Evolutionary conservation across 2,329 filamentous ascomycete species (phyloP).

Genomic region (Nothopassalora personata): DNA sequence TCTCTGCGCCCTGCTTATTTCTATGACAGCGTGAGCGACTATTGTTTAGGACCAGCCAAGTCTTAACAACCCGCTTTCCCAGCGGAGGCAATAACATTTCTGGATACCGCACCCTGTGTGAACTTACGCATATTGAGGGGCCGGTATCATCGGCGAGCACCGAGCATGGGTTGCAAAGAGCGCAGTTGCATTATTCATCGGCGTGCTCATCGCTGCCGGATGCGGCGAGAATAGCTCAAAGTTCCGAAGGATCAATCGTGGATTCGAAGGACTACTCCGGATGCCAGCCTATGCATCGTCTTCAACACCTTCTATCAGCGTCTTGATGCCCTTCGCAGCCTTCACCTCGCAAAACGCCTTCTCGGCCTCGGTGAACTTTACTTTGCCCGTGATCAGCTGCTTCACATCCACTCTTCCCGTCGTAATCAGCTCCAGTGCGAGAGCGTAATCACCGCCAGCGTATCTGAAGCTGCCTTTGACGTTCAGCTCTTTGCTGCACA

Average conservation of each 20-base stretch:
- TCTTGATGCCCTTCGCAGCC: conserved; percentile 71
- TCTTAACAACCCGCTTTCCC: too few relatives aligned
- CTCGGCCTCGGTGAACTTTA: conserved; percentile 77
- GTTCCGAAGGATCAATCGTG: not conserved
- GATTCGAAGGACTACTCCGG: not conserved
- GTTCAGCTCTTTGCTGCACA: conserved; percentile 85
- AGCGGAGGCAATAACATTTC: too few relatives aligned
- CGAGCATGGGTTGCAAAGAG: too few relatives aligned
- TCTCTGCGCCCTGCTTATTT: too few relatives aligned
- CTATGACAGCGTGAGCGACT: too few relatives aligned
- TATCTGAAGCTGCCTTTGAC: conserved; percentile 87
- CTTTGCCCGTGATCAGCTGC: conserved; percentile 70
- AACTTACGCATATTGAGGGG: too few relatives aligned
- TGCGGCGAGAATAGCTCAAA: not conserved
- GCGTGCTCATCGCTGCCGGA: too few relatives aligned
- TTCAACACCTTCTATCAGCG: conserved; percentile 42
- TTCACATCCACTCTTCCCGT: conserved; percentile 68
- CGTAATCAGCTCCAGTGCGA: conserved; percentile 72
- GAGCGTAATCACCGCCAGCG: conserved; percentile 77
- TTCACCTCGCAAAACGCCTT: conserved; percentile 82
- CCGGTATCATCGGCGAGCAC: too few relatives aligned
- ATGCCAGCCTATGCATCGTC: conserved; percentile 7
- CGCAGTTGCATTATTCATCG: too few relatives aligned
- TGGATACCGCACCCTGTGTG: too few relatives aligned
- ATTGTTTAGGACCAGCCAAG: too few relatives aligned